Evolutionary conservation across 441 rosid genomes (phyloP), one percentile per base, ranked within the genome.

Genomic region (Rhodomyrtus psidioides): DNA sequence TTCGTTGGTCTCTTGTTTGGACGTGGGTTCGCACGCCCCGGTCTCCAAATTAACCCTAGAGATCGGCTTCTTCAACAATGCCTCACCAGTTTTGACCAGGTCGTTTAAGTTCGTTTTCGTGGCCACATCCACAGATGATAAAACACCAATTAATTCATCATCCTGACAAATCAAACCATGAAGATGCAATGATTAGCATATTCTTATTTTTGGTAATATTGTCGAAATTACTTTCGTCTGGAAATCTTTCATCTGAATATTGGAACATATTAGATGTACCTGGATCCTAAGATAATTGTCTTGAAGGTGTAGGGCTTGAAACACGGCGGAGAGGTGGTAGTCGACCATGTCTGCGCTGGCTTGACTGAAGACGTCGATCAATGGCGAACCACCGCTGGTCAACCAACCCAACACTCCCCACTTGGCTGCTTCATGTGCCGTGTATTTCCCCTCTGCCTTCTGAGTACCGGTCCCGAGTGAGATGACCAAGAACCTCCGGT

Each of bases 321-420:
- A 88, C 16, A 88, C 88, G 9, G 59, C 82, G 14, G 85, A 86
- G 51, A 83, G 85, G 62, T 88, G 89, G 46, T 14, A 85, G 62
- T 85, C 86, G 28, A 85, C 86, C 83, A 85, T 85, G 46, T 85
- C 83, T 2, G 75, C 53, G n/a, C 86, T 85, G 15, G 86, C 62
- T 55, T 85, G 83, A 55, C 15, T 85, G 28, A 84, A 70, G 27
- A 84, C 82, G 28, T 83, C 84, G 28, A 83, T 58, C 84, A 83
- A 57, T 23, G 84, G 84, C 8, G 84, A 9, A 8, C 84, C 65
- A n/a, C 84, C 84, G 65, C 53, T 57, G 21, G 84, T 83, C 28
- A 83, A 44, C 84, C 84, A 83, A 44, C n/a, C 84, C 74, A 83
- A 4, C 65, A 83, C 84, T 27, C 84, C 84, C 84, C 84, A 83